These are phyloP conservation scores for Fragaria iinumae DNA, from an alignment of 306 rosid species.

Conservation along the genomic window DNA sequence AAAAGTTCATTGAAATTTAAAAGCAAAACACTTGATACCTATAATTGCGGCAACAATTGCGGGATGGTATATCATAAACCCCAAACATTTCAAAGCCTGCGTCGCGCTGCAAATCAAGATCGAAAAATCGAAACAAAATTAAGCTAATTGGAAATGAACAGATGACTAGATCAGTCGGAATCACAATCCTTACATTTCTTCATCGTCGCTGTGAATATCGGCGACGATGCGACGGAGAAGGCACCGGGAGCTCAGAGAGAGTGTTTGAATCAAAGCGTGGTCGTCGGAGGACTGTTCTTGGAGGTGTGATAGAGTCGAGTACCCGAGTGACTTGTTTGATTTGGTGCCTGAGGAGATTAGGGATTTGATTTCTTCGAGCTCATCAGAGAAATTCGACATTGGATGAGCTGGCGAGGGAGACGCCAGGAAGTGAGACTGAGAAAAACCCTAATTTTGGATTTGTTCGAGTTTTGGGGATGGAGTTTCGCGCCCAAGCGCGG, in stretches of 20 bases:
- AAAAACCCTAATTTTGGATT: constrained; percentile 18
- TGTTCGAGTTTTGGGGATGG: not conserved
- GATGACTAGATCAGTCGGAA: not conserved
- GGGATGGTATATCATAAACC: constrained; percentile 79
- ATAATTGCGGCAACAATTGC: constrained; percentile 41
- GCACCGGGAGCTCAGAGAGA: constrained; percentile 37
- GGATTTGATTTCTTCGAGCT: constrained; percentile 41
- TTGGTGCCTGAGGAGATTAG: constrained; percentile 41
- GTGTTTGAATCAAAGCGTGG: constrained; percentile 46
- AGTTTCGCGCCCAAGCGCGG: constrained; percentile 34
- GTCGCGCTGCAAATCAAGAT: constrained; percentile 43
- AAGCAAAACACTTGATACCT: constrained; percentile 33
- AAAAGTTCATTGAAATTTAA: not conserved
- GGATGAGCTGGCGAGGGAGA: constrained; percentile 7
- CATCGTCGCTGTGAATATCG: constrained; percentile 54
- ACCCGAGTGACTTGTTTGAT: constrained; percentile 50
- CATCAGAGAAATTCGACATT: constrained; percentile 47
- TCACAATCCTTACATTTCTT: constrained; percentile 49
- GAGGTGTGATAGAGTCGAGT: constrained; percentile 58
- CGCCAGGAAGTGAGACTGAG: not conserved
- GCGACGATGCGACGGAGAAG: constrained; percentile 35
- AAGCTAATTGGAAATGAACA: not conserved
- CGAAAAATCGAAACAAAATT: not conserved
- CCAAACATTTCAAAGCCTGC: constrained; percentile 81
- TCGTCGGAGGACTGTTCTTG: constrained; percentile 49